Percentiles rank a stretch among this genome's conserved stretches.
These are phyloP conservation scores for Russula earlei DNA, from an alignment of 768 basidiomycete genomes.

Conservation along the genomic window DNA sequence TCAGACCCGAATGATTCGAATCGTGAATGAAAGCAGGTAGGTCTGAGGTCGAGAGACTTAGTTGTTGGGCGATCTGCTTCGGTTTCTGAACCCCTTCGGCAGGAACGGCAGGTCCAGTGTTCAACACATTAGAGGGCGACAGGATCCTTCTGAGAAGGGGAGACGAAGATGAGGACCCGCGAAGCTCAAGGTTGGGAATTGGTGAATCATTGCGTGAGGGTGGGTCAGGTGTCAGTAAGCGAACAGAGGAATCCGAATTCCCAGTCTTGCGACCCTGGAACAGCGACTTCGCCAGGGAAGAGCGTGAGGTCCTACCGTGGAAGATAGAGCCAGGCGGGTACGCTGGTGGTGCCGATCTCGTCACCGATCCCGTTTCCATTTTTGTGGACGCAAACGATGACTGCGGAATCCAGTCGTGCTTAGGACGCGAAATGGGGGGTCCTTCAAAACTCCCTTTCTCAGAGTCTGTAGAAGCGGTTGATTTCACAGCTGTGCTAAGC, in stretches of 20 bases:
- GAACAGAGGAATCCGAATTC: conserved; percentile 19
- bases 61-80: conserved; percentile 7
- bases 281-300: background rate
- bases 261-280: conserved; percentile 7
- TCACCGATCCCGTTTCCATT: background rate
- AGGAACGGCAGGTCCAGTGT: conserved; percentile 19
- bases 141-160: conserved; percentile 14
- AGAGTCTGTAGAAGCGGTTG: background rate
- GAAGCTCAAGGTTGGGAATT: conserved; percentile 2
- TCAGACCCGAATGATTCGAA: background rate
- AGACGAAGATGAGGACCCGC: background rate
- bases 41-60: background rate
- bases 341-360: background rate
- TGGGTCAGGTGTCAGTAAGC: conserved; percentile 11
- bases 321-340: background rate
- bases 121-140: conserved; percentile 19
- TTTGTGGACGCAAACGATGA: background rate
- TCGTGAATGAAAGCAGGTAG: background rate
- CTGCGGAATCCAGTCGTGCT: background rate
- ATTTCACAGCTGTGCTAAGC: conserved; percentile 43
- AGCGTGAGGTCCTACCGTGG: background rate
- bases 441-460: background rate
- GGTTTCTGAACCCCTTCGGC: conserved; percentile 17
- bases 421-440: background rate
- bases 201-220: conserved; percentile 1